These are phyloP conservation scores for Yarrowia divulgata DNA, from an alignment of 805 yeast genomes.

Conservation along the genomic window DNA sequence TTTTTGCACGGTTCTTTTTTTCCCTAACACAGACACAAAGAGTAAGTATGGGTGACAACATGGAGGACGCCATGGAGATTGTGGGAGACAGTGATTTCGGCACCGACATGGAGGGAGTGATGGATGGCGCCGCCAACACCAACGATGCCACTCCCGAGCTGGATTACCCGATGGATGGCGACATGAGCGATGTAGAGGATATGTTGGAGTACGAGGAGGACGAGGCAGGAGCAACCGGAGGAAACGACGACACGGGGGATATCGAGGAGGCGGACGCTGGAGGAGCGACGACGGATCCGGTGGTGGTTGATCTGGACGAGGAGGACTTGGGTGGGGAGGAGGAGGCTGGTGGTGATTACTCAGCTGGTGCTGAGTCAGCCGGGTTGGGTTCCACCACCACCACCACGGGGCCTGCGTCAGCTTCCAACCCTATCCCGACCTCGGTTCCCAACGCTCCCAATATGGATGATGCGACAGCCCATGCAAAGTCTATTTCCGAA, in stretches of 20 bases:
- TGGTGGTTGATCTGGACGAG: not conserved
- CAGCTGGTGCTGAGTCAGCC: constrained; percentile 10
- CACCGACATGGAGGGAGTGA: constrained; percentile 8
- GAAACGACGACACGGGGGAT: not conserved
- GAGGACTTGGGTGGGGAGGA: not conserved
- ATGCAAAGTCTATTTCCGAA: constrained; percentile 23
- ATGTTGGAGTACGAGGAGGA: constrained; percentile 33
- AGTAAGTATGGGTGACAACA: constrained; percentile 29
- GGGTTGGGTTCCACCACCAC: too few species aligned
- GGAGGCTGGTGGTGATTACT: not conserved
- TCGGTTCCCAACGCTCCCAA: constrained; percentile 23
- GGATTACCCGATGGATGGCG: constrained; percentile 27
- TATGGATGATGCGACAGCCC: constrained; percentile 22
- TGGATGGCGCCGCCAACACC: not conserved
- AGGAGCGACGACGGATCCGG: not conserved
- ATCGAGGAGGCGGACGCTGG: not conserved
- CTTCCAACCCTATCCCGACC: not conserved
- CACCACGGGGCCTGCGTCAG: not conserved
- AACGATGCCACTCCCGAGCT: constrained; percentile 1
- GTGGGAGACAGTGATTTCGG: constrained; percentile 15
- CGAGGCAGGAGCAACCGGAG: not conserved
- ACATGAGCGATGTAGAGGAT: constrained; percentile 28
- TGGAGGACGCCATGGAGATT: constrained; percentile 19
- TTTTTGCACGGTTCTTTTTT: not conserved
- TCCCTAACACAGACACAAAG: not conserved